These are phyloP conservation scores for Xylariales sp. DNA, from an alignment of 2,329 filamentous ascomycete genomes.

Conservation along the genomic window DNA sequence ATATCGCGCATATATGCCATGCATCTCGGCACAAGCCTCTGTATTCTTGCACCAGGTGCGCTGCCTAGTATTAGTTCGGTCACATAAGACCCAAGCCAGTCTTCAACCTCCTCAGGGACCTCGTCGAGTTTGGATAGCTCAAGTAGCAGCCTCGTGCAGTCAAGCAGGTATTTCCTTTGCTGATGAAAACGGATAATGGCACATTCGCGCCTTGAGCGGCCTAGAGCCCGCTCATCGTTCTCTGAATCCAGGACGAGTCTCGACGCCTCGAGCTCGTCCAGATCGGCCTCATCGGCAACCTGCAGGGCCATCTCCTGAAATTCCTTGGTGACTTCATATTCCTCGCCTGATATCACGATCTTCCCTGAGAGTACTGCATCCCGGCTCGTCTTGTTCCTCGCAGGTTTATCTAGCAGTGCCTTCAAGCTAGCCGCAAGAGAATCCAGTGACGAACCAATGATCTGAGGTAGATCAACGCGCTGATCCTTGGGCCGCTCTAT, in stretches of 20 bases:
- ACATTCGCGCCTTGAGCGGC: slow-evolving; percentile 69
- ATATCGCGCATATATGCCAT: slow-evolving; percentile 72
- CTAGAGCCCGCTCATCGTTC: slow-evolving; percentile 62
- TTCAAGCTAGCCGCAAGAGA: slow-evolving; percentile 62
- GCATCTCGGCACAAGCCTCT: slow-evolving; percentile 68
- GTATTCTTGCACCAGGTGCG: slow-evolving; percentile 38
- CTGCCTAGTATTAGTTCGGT: slow-evolving; percentile 53
- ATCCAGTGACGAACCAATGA: slow-evolving; percentile 45
- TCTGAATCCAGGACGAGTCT: slow-evolving; percentile 70
- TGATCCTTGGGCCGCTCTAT: slow-evolving; percentile 59
- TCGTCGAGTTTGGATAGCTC: slow-evolving; percentile 62
- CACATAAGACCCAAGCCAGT: slow-evolving; percentile 48
- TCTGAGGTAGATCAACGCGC: slow-evolving; percentile 62
- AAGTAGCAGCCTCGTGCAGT: slow-evolving; percentile 76
- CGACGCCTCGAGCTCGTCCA: slow-evolving; percentile 85
- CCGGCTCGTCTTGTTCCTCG: slow-evolving; percentile 71
- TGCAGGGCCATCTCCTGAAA: slow-evolving; percentile 80
- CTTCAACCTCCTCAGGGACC: slow-evolving; percentile 44
- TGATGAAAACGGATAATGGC: slow-evolving; percentile 86
- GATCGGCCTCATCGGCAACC: slow-evolving; percentile 80
- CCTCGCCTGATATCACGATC: slow-evolving; percentile 64
- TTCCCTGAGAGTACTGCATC: slow-evolving; percentile 69
- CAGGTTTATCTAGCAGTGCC: slow-evolving; percentile 68
- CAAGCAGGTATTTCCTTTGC: slow-evolving; percentile 74
- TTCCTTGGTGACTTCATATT: slow-evolving; percentile 78